A percentile compares a stretch with the other conserved stretches of the same genome.
Conservation (phyloP, 2,329 filamentous ascomycete species). For the Aspergillus caelatus region DNA sequence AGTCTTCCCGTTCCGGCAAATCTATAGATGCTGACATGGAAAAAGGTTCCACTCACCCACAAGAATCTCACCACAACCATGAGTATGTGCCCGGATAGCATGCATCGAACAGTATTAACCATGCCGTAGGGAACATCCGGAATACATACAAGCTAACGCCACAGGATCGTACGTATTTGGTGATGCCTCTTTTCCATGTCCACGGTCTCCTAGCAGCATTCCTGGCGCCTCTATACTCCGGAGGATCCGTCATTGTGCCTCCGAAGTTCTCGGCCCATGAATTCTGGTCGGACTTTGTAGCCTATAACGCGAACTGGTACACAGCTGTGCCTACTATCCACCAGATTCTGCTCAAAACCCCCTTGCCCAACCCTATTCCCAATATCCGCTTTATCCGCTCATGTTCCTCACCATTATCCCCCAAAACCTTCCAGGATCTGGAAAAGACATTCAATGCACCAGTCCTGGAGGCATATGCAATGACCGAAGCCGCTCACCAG, state of each 20-base stretch:
- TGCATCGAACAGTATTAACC: constrained; percentile 6
- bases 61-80: constrained; percentile 80
- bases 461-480: constrained; percentile 86
- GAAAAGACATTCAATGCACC: constrained; percentile 76
- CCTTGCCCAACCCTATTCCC: constrained; percentile 68
- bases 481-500: constrained; percentile 77
- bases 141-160: constrained; percentile 73
- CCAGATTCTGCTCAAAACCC: constrained; percentile 79
- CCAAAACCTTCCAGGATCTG: constrained; percentile 77
- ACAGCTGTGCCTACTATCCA: constrained; percentile 92
- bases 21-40: constrained; percentile 14
- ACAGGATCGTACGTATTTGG: constrained; percentile 76
- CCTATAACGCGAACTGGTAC: constrained; percentile 83
- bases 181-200: constrained; percentile 91
- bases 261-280: constrained; percentile 77
- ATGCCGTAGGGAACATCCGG: constrained; percentile 68
- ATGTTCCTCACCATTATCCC: constrained; percentile 81
- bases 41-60: constrained; percentile 73
- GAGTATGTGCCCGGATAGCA: constrained; percentile 52
- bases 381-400: constrained; percentile 84
- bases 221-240: constrained; percentile 73
- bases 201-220: constrained; percentile 85
- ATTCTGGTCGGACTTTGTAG: constrained; percentile 79
- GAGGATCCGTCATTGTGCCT: constrained; percentile 79
- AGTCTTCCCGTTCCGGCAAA: constrained; percentile 24